These are phyloP conservation scores for Limtongozyma cylindracea DNA, from an alignment of 805 yeast genomes.

Conservation along the genomic window DNA sequence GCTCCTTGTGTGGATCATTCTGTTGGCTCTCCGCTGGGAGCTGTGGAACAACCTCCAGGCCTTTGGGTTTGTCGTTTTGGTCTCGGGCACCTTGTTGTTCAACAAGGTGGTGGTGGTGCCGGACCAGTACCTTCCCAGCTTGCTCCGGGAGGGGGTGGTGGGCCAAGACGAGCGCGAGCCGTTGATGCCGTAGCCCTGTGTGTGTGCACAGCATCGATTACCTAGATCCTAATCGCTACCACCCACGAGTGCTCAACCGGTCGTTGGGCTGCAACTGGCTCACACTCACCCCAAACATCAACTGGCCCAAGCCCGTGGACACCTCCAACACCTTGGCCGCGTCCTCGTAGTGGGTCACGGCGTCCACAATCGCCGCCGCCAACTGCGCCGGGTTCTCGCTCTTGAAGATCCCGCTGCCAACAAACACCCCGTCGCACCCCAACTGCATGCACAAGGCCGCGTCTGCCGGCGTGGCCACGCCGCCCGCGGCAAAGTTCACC, in stretches of 20 bases:
- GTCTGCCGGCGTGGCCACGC: conserved; percentile 73
- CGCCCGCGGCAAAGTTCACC: conserved; percentile 76
- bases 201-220: no score
- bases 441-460: conserved; percentile 67
- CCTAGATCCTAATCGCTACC: no score
- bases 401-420: conserved; percentile 60
- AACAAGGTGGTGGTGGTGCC: conserved; percentile 49
- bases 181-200: no score
- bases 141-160: no score
- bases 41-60: conserved; percentile 33
- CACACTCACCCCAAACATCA: conserved; percentile 51
- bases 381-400: conserved; percentile 46
- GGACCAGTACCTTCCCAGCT: no score
- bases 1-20: conserved; percentile 47
- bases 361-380: conserved; percentile 60
- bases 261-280: conserved; percentile 19
- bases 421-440: conserved; percentile 62
- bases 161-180: no score
- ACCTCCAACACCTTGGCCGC: conserved; percentile 32
- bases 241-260: conserved; percentile 29
- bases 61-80: conserved; percentile 34
- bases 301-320: conserved; percentile 47
- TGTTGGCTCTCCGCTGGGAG: conserved; percentile 57
- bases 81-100: conserved; percentile 49
- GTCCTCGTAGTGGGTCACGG: conserved; percentile 46